Percentiles rank a stretch among this genome's conserved stretches.
These are phyloP conservation scores for Fusarium newnesense DNA, from an alignment of 2,329 filamentous ascomycete species.

Conservation along the genomic window DNA sequence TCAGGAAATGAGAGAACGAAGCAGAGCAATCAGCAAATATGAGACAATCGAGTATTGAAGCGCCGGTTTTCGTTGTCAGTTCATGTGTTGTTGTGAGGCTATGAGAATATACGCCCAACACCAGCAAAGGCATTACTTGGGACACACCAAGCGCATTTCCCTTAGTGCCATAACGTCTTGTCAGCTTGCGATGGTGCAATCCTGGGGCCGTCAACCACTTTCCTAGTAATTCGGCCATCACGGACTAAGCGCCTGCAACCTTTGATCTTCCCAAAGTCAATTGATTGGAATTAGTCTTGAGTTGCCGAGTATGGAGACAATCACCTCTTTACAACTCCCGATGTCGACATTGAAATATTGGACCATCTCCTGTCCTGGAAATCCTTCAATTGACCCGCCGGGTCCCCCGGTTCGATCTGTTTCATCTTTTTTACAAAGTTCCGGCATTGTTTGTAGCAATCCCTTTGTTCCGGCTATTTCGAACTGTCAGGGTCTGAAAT, in stretches of 20 bases:
- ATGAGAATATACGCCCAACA: constrained; percentile 6
- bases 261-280: background rate
- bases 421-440: background rate
- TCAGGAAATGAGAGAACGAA: background rate
- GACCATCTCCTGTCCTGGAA: constrained; percentile 9
- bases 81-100: background rate
- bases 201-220: constrained; percentile 37
- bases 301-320: constrained; percentile 11
- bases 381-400: constrained; percentile 10
- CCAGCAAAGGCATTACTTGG: constrained; percentile 22
- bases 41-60: background rate
- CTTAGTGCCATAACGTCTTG: constrained; percentile 45
- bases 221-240: constrained; percentile 27
- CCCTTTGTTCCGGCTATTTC: constrained; percentile 13
- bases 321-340: constrained; percentile 38
- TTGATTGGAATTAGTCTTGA: constrained; percentile 3
- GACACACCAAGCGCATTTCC: constrained; percentile 24
- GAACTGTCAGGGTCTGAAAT: constrained; percentile 5
- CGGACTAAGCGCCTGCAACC: background rate
- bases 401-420: constrained; percentile 9
- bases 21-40: background rate
- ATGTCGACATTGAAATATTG: constrained; percentile 45
- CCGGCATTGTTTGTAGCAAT: background rate
- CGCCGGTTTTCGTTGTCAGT: background rate
- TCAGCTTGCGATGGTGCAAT: constrained; percentile 46